Base-by-base conservation (phyloP, 139 green algal species). In the Chlamydomonas incerta region DNA sequence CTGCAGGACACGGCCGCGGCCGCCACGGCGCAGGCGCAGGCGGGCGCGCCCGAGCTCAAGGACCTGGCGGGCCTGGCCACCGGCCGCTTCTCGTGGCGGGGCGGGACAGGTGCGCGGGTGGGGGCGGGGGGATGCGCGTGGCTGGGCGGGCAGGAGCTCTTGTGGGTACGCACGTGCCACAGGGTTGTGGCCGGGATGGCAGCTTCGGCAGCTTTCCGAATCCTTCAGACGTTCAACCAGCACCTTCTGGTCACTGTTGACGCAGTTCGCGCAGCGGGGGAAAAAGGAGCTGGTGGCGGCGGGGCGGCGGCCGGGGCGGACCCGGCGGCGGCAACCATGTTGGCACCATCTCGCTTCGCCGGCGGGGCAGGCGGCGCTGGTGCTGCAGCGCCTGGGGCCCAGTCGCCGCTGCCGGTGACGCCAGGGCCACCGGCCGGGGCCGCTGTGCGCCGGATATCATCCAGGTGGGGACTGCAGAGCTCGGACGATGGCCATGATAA, bases 31-130 rank as follows among this genome's bases (percentile, higher is more conserved):
- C 79, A 57, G 58, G 11, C 50, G 46, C 5, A 3, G 60, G 52
- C 55, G 17, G 77, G 47, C 6, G 60, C 50, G 1, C 69, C 21
- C 57, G 37, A 65, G 35, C 24, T 46, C 34, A 74, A 41, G 63
- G 76, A 77, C 34, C 63, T 90, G 58, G 88, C 88, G 37, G 86
- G 77, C 2, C 80, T 74, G 34, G 83, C 83, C 58, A 93, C 88
- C 37, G 90, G 90, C 2, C 83, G 89, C 28, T 93, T 92, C 74
- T 89, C 88, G 26, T 93, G 87, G 88, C 80, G 87, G 26, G 85
- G 52, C 23, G 69, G 55, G 14, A 99, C 97, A 47, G 88, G 92
- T 95, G 68, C 1, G 31, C 4, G 33, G 14, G 23, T 24, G 33
- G 58, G 8, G 63, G 33, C 28, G 57, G 13, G 58, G 33, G 34